Evolutionary conservation across 2,329 filamentous ascomycete species (phyloP), one percentile per base, ranked within the genome.

Genomic region (Leptographium procerum): DNA sequence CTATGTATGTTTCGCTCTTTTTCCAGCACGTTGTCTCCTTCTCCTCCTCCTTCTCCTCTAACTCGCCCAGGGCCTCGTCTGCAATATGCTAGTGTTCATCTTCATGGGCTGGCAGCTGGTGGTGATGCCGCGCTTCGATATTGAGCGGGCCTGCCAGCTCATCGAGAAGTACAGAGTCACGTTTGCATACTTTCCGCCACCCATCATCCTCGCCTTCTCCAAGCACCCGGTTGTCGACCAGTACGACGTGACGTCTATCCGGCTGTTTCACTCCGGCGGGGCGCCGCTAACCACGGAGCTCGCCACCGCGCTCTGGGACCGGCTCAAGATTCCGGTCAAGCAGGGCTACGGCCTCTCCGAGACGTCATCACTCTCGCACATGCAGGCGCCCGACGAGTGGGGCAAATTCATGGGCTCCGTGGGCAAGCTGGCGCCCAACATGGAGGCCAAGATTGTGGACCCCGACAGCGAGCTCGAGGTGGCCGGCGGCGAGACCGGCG

Each of bases 261-360:
- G 88, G 52, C 91, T 91, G 82, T 77, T 96, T 76, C 94, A 91
- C 72, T 91, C 84, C 0, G 92, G 89, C 28, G 92, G 91, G 0
- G 91, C 92, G 0, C 92, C 92, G 0, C 75, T 96, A 47, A 92
- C 89, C 0, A 75, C 77, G 34, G 90, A 96, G 62, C 80, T 97
- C 2, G 87, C 92, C 1, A 83, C 90, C 58, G 80, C 83, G 10
- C 82, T 94, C 3, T 88, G 89, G 76, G 72, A 81, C 24, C 83
- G 91, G 9, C 82, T 94, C 60, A 84, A 84, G 56, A 78, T 95
- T 24, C 86, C 86, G 2, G 84, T 96, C 61, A 96, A 96, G 76
- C 92, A 97, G 72, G 91, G 89, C 22, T 97, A 96, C 68, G 92
- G 92, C 0, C 78, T 97, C 6, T 90, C 85, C 6, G 92, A 97